Base-by-base conservation (phyloP, 192 early-diverging fungal genomes). In the Dissophora ornata region DNA sequence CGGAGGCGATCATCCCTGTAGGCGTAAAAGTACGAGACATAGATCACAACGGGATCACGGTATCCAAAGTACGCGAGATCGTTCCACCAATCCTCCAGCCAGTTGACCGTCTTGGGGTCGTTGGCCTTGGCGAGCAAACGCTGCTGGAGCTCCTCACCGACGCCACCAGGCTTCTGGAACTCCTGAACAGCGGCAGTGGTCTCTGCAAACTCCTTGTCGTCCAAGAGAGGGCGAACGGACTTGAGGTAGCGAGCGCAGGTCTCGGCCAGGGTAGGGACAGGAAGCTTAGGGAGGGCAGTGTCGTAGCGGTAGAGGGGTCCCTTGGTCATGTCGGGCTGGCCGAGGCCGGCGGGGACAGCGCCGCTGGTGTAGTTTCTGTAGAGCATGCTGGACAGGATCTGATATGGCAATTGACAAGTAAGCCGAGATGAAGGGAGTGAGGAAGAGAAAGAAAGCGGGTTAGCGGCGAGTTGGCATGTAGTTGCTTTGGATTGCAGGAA, bases 71-170 rank as follows among this genome's bases (percentile, higher is more conserved):
- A 99, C 60, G 95, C 94, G 50, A 92, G 86, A 55, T 96, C 95
- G 71, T 94, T 93, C 97, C 97, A 99, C 97, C 97, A 99, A 70
- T 96, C 95, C 78, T 92, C 94, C 50, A 97, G 86, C 92, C 96
- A 99, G 85, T 93, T 94, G 32, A 87, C 87, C 49, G 90, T 86
- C 50, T 87, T 88, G 24, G 92, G 88, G 71, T 89, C 84, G 22
- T 87, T 85, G 3, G 90, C 91, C 46, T 91, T 87, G 57, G 90
- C 90, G 48, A 91, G 47, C 47, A 99, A 83, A 54, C 96, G 89
- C 70, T 89, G 78, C 83, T 98, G 96, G 41, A 99, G 89, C 80
- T 88, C 81, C 57, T 91, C 85, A 45, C 96, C 96, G 30, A 88
- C 56, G 45, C 93, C 91, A n/a, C 91, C 91, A 18, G 93, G 90